Evolutionary conservation across 2,329 filamentous ascomycete species (phyloP).

Genomic region (Dothidotthia symphoricarpi): DNA sequence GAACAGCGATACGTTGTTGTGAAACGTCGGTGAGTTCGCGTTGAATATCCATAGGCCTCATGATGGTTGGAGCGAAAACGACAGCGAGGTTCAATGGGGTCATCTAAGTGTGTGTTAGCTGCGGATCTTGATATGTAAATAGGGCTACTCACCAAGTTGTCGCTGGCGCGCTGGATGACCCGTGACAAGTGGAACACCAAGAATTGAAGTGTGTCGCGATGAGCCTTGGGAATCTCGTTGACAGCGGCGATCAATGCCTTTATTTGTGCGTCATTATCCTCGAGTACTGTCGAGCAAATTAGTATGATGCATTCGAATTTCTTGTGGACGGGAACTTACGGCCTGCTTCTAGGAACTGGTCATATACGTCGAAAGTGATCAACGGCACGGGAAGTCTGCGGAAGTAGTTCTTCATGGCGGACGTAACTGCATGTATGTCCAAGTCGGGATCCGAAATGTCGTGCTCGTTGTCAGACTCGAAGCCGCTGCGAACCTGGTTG

Average conservation of each 20-base stretch:
- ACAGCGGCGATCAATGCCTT: constrained; percentile 71
- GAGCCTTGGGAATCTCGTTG: constrained; percentile 74
- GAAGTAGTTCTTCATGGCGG: constrained; percentile 96
- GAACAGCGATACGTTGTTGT: constrained; percentile 85
- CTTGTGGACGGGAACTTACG: constrained; percentile 51
- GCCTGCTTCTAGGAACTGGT: constrained; percentile 77
- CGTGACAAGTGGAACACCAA: constrained; percentile 89
- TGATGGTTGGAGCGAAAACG: constrained; percentile 96
- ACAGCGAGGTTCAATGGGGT: constrained; percentile 94
- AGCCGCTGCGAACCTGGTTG: constrained; percentile 85
- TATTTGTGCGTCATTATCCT: constrained; percentile 50
- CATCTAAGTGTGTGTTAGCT: constrained; percentile 60
- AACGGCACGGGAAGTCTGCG: constrained; percentile 85
- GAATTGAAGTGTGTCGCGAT: constrained; percentile 88
- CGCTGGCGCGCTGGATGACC: constrained; percentile 76
- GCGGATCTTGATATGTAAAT: background rate
- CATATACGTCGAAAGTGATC: constrained; percentile 90
- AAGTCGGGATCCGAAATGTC: constrained; percentile 92
- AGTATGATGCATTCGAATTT: constrained; percentile 1
- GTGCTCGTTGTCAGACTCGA: constrained; percentile 80
- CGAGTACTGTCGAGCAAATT: constrained; percentile 53
- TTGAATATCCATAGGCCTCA: constrained; percentile 85
- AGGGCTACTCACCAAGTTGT: constrained; percentile 70
- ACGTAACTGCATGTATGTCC: constrained; percentile 95
- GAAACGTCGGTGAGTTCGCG: constrained; percentile 96